These are phyloP conservation scores for Calonectria pauciramosa DNA, from an alignment of 2,329 filamentous ascomycete species.

Conservation along the genomic window DNA sequence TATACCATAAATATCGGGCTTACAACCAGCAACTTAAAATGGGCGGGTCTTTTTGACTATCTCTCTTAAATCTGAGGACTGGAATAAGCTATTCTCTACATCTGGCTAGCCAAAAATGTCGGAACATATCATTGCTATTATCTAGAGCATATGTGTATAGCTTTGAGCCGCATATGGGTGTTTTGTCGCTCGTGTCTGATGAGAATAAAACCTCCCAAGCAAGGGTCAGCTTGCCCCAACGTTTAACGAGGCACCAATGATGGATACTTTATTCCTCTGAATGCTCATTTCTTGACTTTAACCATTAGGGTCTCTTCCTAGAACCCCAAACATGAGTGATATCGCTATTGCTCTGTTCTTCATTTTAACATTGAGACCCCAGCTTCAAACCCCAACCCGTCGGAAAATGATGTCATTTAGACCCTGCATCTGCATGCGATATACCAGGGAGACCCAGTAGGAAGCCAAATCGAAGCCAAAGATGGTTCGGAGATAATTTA, in stretches of 20 bases:
- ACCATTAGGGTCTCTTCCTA: background rate
- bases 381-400: background rate
- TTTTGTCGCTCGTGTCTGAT: too few species aligned
- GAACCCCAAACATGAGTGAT: background rate
- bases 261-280: too few species aligned
- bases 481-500: background rate
- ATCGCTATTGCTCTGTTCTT: background rate
- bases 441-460: background rate
- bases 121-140: background rate
- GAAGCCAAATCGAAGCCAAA: background rate
- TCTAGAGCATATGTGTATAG: background rate
- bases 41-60: background rate
- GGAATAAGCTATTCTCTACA: background rate
- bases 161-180: too few species aligned
- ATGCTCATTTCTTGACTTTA: background rate
- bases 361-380: background rate
- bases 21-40: background rate
- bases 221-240: too few species aligned
- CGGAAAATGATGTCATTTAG: background rate
- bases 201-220: too few species aligned
- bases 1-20: background rate
- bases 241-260: too few species aligned
- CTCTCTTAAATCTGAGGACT: background rate
- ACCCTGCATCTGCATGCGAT: background rate
- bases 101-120: too few species aligned